Base-by-base conservation (phyloP, 169 alveolate species). In the Cryptosporidium ubiquitum region DNA sequence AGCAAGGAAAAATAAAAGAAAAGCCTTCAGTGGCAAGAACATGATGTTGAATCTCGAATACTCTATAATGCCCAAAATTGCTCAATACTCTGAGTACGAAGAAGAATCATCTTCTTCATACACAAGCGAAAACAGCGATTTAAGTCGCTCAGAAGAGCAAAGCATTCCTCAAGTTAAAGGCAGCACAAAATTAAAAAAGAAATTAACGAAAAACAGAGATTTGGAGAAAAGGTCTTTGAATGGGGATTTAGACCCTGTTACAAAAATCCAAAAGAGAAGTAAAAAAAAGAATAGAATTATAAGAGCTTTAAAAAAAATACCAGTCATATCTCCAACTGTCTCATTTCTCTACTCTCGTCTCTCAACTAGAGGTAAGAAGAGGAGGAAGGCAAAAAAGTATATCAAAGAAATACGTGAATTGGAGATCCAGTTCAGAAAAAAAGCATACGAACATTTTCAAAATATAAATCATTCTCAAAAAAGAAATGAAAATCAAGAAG, bases 391-490 rank as follows among this genome's bases (percentile, higher is more conserved):
- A 26, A 16, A 31, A 26, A 60, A 79, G 44, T 40, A 40, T 42
- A 52, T 79, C 16, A 26, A 49, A 18, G 39, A 23, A 5, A 79
- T 79, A 5, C 68, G 49, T 14, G 42, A 60, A 5, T 33, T 61
- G 4, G 86, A 79, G 29, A 79, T 79, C 44, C 68, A 61, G 18
- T 79, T 79, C 20, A 79, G 86, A 33, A 64, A 64, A 18, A 79
- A 44, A 18, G 86, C 86, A 10, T 79, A 79, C 39, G 86, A 68
- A 0, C 12, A 49, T 9, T 29, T 52, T 51, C 47, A 73, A 31
- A 71, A 33, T 0, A 0, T 12, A 5, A 23, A 35, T 12, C 10
- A 64, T 20, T 10, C 35, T 29, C 26, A 64, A 10, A 0, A 23
- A 4, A 7, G 39, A 69, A 18, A 26, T 33, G 73, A 33, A 14